Percentiles rank a stretch among this genome's conserved stretches.
Conservation (phyloP, 768 basidiomycete genomes). For the Dioszegia hungarica region DNA sequence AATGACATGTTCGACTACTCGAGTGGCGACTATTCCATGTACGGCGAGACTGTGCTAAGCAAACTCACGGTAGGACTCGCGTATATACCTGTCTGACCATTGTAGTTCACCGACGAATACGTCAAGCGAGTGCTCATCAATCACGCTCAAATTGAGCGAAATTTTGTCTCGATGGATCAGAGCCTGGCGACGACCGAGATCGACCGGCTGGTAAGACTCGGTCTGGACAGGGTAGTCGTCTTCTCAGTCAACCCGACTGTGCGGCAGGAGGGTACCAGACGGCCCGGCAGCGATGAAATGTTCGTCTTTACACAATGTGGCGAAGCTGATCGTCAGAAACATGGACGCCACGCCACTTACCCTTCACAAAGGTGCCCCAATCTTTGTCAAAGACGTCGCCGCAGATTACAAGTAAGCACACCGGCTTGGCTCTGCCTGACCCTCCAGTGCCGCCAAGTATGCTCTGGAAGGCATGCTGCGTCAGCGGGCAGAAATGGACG, state of each 20-base stretch:
- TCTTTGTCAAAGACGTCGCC: constrained; percentile 15
- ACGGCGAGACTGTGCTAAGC: constrained; percentile 70
- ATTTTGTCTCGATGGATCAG: constrained; percentile 63
- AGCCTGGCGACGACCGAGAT: constrained; percentile 58
- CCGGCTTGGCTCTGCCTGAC: neutral
- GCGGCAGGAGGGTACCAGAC: neutral
- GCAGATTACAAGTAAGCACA: constrained; percentile 7
- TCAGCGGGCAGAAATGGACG: neutral
- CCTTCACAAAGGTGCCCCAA: neutral
- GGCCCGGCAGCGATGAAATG: too few relatives aligned
- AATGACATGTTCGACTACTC: constrained; percentile 78
- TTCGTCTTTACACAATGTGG: neutral
- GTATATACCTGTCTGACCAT: neutral
- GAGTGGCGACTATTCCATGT: constrained; percentile 62
- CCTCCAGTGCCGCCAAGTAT: neutral
- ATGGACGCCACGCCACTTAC: neutral
- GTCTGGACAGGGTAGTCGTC: constrained; percentile 3
- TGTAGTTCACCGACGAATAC: constrained; percentile 69
- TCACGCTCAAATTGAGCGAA: constrained; percentile 64
- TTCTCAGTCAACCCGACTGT: constrained; percentile 21
- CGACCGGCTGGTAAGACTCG: constrained; percentile 15
- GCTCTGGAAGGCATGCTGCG: neutral
- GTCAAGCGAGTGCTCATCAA: constrained; percentile 81
- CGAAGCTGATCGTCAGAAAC: neutral
- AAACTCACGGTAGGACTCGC: constrained; percentile 65